Evolutionary conservation across 164 flowering plant species (phyloP), one percentile per base, ranked within the genome.

Genomic region (Magnolia kwangsiensis): DNA sequence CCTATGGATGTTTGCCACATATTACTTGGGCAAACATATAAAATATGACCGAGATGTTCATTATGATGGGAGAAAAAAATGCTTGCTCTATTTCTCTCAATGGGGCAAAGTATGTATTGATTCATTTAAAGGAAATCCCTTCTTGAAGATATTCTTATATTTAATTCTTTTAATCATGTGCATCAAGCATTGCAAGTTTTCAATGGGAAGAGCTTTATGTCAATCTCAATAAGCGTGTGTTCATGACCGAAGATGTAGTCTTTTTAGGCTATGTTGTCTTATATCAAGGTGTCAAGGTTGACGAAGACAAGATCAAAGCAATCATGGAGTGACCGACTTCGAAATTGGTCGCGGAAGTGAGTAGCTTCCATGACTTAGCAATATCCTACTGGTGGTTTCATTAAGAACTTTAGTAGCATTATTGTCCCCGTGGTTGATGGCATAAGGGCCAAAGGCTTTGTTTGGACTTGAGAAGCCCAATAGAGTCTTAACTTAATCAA

Each of bases 61-160:
- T 1, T 50, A 70, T 70, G 51, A 70, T 70, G 72, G 72, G 18
- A 20, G 3, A 6, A 70, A 31, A 16, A 70, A 70, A 27, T 49
- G 37, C 4, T 21, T 49, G 19, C 58, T 24, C 51, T 18, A 27
- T 27, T 5, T 70, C 37, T 1, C 16, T 10, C 16, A 59, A 59
- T 18, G 64, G 64, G n/a, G 64, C 3, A 7, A 59, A 59, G 64
- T 18, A 59, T 0, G 64, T 59, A n/a, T 59, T 10, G 64, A 59
- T 14, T 8, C 64, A 18, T 14, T 59, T 59, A 14, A 59, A 59
- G 7, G 64, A 59, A 14, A n/a, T 59, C 6, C 18, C 64, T 14
- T n/a, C 55, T 51, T 24, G 65, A 72, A 51, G 74, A 51, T n/a
- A 72, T 55, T 64, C 45, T 72, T 4, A 72, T 72, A 14, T 72